Percentiles rank a stretch among this genome's conserved stretches.
Conservation (phyloP, 345 rosid genomes). For the Populus simonii region DNA sequence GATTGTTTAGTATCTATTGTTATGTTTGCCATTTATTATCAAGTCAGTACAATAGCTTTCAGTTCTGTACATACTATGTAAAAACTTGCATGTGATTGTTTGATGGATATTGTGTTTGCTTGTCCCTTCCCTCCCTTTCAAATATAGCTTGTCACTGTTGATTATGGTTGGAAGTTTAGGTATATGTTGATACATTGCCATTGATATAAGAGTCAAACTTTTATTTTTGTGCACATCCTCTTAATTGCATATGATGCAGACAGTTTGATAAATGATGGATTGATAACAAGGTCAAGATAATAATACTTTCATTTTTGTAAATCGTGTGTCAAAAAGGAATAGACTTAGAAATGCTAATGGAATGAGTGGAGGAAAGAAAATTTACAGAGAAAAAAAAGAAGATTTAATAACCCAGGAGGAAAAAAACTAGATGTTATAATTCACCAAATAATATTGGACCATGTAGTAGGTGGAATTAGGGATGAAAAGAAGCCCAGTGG, state of each 20-base stretch:
- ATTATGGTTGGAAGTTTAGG: neutral
- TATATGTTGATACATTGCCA: neutral
- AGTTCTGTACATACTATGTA: neutral
- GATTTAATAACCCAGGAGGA: neutral
- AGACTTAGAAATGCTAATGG: neutral
- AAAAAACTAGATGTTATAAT: neutral
- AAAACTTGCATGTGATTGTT: neutral
- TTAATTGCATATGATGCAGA: neutral
- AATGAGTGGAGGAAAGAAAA: neutral
- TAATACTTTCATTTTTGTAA: neutral
- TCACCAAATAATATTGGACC: neutral
- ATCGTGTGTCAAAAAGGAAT: neutral
- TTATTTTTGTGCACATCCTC: neutral
- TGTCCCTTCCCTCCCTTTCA: neutral
- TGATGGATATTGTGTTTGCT: neutral
- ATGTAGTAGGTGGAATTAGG: too few relatives aligned
- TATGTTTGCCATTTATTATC: neutral
- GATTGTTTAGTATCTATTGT: neutral
- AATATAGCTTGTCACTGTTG: neutral
- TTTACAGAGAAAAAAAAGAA: neutral
- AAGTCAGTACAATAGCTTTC: neutral
- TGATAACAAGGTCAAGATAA: neutral
- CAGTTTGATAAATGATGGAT: neutral
- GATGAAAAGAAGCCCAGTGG: neutral
- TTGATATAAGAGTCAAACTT: neutral